Percentiles rank a stretch among this genome's conserved stretches.
Conservation (phyloP, 2,329 filamentous ascomycete species). For the Dactylellina leptospora region DNA sequence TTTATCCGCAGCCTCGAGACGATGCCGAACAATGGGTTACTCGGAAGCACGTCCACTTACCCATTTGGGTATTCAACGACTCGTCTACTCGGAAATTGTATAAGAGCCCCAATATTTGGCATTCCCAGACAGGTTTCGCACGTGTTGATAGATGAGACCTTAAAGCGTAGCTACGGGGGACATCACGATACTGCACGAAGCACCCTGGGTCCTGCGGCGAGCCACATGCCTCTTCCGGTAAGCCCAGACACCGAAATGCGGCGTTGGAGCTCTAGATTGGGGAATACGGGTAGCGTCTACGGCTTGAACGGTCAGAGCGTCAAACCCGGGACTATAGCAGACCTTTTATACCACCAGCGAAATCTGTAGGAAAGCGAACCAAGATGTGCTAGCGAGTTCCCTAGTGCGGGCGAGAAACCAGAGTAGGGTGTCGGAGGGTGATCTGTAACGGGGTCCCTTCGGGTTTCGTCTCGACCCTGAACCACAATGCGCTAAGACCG, state of each 20-base stretch:
- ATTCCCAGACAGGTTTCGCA: neutral
- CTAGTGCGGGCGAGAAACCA: too few relatives aligned
- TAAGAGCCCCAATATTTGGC: neutral
- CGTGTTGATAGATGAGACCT: neutral
- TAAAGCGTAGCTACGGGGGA: constrained; percentile 2
- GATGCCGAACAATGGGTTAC: too few relatives aligned
- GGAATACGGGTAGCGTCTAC: neutral
- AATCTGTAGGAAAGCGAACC: neutral
- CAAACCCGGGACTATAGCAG: neutral
- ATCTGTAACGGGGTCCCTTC: constrained; percentile 2
- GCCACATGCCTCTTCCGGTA: neutral
- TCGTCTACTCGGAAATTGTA: neutral
- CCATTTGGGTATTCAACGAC: neutral
- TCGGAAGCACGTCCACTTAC: neutral
- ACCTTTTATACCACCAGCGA: neutral
- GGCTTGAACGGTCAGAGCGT: constrained; percentile 3
- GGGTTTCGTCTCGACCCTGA: constrained; percentile 5
- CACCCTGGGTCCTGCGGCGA: neutral
- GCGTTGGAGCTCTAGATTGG: neutral
- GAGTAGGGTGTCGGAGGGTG: constrained; percentile 7
- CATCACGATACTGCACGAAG: constrained; percentile 5
- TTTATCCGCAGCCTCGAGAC: too few relatives aligned
- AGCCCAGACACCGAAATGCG: neutral
- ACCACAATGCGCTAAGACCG: too few relatives aligned
- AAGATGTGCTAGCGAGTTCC: neutral